Conservation (phyloP, 2,329 filamentous ascomycete genomes). For the Cyanodermella asteris region DNA sequence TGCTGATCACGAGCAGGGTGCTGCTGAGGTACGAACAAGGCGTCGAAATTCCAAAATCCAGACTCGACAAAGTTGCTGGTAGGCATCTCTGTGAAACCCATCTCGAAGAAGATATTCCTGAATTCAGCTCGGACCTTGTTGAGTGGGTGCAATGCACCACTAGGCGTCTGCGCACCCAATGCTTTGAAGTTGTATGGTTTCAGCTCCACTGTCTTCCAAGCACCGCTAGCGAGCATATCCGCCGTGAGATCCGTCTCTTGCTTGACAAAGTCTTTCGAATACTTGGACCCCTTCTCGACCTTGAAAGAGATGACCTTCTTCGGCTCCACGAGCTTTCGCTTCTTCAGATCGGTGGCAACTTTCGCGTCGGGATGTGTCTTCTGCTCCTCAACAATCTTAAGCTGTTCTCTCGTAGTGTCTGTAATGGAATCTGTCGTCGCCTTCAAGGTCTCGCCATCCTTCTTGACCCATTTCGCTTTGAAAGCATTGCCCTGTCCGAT, state of each 20-base stretch:
- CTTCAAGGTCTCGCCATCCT: constrained; percentile 34
- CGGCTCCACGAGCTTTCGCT: constrained; percentile 69
- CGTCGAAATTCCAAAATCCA: constrained; percentile 98
- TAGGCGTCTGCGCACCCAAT: constrained; percentile 28
- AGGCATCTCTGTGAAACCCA: constrained; percentile 97
- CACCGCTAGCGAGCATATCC: constrained; percentile 71
- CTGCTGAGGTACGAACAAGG: constrained; percentile 91
- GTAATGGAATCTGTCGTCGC: constrained; percentile 46
- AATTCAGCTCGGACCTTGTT: constrained; percentile 95
- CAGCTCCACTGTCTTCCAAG: constrained; percentile 83
- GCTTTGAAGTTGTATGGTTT: constrained; percentile 67
- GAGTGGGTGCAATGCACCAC: constrained; percentile 34
- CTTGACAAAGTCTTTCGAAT: constrained; percentile 67
- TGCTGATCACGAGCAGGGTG: constrained; percentile 92
- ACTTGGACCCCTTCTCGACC: constrained; percentile 68
- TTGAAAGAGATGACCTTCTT: constrained; percentile 74
- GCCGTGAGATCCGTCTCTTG: constrained; percentile 89
- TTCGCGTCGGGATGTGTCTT: constrained; percentile 52
- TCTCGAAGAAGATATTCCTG: constrained; percentile 95
- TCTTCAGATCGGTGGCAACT: constrained; percentile 60
- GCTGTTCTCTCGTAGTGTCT: constrained; percentile 56
- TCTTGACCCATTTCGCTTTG: constrained; percentile 48
- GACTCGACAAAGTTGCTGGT: constrained; percentile 86
- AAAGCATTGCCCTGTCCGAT: constrained; percentile 91
- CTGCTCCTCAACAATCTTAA: constrained; percentile 50